Evolutionary conservation across 768 basidiomycete genomes (phyloP), one percentile per base, ranked within the genome.

Genomic region (Russula ochroleuca): DNA sequence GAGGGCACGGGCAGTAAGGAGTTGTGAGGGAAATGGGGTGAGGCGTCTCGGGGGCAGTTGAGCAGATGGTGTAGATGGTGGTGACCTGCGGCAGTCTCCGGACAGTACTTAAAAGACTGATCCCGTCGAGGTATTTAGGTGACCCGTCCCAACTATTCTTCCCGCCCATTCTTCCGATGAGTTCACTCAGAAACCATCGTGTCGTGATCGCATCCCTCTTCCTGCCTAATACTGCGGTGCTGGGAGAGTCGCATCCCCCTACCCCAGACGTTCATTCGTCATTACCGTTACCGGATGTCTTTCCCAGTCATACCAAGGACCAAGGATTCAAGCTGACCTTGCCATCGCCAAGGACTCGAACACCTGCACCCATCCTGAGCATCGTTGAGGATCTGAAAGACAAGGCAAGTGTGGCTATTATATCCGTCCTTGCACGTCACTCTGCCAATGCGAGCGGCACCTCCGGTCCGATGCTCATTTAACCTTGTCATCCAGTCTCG

Each of bases 181-280:
- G 80, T 72, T 85, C 88, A 41, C 81, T 90, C 71, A 80, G 86
- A 60, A 83, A 84, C 74, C 87, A 89, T 73, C 79, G 91, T 37
- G 80, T 88, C 59, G 78, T 92, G 73, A 85, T 93, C 73, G 91
- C 90, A 17, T 87, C 88, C n/a, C 84, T 92, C 63, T 92, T 93
- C 72, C 84, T 92, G 40, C 91, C 91, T 41, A 83, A 82, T 63
- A 88, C 90, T 41, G 83, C 84, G 48, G 83, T 85, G 50, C 75
- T 85, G 47, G 84, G 82, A 72, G 81, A 85, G 62, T 84, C 84
- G 0, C 72, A 75, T 15, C 81, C 82, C 0, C 70, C 82, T 0
- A 84, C 85, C 0, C 83, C 85, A 11, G 78, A 79, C 50, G 35
- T 67, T 25, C 67, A 61, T 48, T 61, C 71, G 37, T 63, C 43